Base-by-base conservation (phyloP, 106 monocot genomes). In the Gastrodia elata region DNA sequence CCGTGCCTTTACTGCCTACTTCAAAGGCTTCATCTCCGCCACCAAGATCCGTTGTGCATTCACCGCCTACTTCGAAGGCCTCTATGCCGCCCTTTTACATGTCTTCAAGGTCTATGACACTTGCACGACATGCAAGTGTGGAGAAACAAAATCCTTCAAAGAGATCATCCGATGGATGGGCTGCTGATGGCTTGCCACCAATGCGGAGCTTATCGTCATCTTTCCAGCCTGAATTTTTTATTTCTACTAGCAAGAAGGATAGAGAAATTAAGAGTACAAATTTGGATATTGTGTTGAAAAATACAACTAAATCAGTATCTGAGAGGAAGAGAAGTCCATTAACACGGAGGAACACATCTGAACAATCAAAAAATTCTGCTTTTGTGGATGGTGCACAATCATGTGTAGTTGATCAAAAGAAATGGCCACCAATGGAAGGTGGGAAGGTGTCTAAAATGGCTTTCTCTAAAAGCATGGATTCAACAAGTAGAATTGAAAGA, bases 161-260 rank as follows among this genome's bases (percentile, higher is more conserved):
- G 22, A 52, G 73, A 20, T 24, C 61, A 30, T 33, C 68, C 36
- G 75, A 59, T 65, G 74, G 64, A 8, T 58, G 83, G 41, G 77
- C 77, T 38, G 65, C 81, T 13, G 88, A 93, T 80, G 88, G 84
- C 1, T 57, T 88, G 61, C 93, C 98, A 69, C 80, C 93, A 2
- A 88, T 93, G 79, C 80, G 91, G 28, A 91, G 78, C 34, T 71
- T 93, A 2, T 87, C 93, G 70, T 61, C 91, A 41, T 86, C 93
- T 8, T 93, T 93, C 68, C 88, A 83, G 33, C 77, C 83, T 18
- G 93, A 93, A 32, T 52, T 72, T 15, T 79, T 83, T 49, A 36
- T 65, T 52, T 70, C 75, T 39, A 8, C 36, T 35, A 73, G 38
- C 71, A 88, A 71, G 75, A 81, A 68, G 76, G 82, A 88, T 39